These are phyloP conservation scores for Atractiella rhizophila DNA, from an alignment of 768 basidiomycete genomes.

Conservation along the genomic window DNA sequence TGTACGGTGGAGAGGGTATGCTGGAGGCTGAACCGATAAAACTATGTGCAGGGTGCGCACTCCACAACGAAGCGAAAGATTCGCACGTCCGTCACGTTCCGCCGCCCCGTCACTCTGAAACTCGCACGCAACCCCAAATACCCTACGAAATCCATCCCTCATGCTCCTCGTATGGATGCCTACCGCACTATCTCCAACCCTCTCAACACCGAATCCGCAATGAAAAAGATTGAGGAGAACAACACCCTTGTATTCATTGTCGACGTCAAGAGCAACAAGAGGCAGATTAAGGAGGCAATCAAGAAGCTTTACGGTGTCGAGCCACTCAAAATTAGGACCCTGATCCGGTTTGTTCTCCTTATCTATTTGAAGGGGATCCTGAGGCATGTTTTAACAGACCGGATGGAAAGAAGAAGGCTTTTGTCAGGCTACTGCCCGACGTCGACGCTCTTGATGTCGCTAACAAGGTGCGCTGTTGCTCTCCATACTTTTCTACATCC, in stretches of 20 bases:
- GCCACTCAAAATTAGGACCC: conserved; percentile 87
- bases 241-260: conserved; percentile 98
- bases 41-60: conserved; percentile 1
- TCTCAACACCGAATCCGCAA: conserved; percentile 33
- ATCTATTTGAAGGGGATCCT: background rate
- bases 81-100: conserved; percentile 63
- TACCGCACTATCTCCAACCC: conserved; percentile 63
- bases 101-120: conserved; percentile 57
- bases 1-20: conserved; percentile 22
- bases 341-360: conserved; percentile 52
- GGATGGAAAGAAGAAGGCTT: conserved; percentile 98
- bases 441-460: conserved; percentile 4
- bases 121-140: conserved; percentile 67
- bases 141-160: conserved; percentile 79
- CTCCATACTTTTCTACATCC: too few relatives aligned
- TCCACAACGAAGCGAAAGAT: conserved; percentile 53
- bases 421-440: background rate
- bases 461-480: conserved; percentile 9
- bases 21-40: background rate
- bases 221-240: conserved; percentile 99
- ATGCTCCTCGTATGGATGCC: conserved; percentile 86
- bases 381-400: conserved; percentile 31
- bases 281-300: conserved; percentile 96
- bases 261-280: conserved; percentile 84
- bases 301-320: conserved; percentile 98